Conservation (phyloP, 352 stramenopile genomes). For the Phytophthora tentaculata region DNA sequence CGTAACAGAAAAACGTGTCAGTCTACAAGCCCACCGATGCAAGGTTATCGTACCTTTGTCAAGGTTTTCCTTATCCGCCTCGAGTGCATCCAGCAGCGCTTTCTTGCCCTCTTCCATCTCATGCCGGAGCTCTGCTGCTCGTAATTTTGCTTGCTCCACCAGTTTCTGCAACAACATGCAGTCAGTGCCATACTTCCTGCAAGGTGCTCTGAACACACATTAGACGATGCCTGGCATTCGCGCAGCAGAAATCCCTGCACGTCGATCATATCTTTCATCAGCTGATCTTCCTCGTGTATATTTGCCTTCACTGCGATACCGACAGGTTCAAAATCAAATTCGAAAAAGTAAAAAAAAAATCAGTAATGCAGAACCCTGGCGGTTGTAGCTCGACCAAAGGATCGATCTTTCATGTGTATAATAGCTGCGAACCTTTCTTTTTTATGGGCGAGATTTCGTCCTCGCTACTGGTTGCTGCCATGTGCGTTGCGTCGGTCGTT, state of each 20-base stretch:
- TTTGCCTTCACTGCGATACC: conserved; percentile 8
- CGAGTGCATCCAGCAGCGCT: conserved; percentile 54
- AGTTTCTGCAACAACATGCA: conserved; percentile 47
- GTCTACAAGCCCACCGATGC: conserved; percentile 1
- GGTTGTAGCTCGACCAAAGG: background rate
- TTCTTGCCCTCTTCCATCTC: conserved; percentile 65
- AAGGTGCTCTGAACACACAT: conserved; percentile 26
- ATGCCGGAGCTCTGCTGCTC: conserved; percentile 50
- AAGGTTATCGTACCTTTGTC: conserved; percentile 27
- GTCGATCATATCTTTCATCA: conserved; percentile 40
- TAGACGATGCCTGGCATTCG: conserved; percentile 50
- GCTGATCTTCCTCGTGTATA: conserved; percentile 8
- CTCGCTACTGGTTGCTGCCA: background rate
- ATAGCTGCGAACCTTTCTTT: conserved; percentile 26
- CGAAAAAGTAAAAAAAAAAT: background rate
- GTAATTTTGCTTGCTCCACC: conserved; percentile 57
- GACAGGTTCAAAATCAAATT: conserved; percentile 25
- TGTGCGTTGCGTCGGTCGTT: background rate
- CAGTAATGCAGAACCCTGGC: background rate
- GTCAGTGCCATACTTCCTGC: background rate
- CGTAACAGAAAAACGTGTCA: conserved; percentile 7
- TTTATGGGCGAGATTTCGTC: conserved; percentile 2
- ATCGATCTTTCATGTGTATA: background rate
- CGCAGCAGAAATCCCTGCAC: conserved; percentile 56
- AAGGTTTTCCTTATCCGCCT: conserved; percentile 69